Conservation (phyloP, 257 asterid species). For the Nicotiana noctiflora region DNA sequence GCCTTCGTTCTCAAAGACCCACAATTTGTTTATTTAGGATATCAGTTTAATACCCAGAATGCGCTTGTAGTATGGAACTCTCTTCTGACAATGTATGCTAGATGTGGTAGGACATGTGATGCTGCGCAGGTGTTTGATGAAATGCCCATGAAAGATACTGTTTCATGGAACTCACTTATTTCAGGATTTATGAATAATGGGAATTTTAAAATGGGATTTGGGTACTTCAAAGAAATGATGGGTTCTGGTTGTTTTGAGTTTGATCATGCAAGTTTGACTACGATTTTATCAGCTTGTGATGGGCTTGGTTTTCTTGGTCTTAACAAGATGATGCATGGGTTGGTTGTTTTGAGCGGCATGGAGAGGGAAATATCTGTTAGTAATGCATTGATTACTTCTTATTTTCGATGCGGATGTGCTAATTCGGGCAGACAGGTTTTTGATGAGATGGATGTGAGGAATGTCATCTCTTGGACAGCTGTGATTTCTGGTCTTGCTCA, state of each 20-base stretch:
- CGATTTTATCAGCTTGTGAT: slow-evolving; percentile 52
- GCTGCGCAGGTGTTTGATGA: slow-evolving; percentile 70
- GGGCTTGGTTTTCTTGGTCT: slow-evolving; percentile 27
- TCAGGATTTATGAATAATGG: slow-evolving; percentile 58
- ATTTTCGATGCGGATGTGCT: slow-evolving; percentile 46
- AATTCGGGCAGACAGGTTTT: slow-evolving; percentile 55
- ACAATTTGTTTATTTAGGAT: slow-evolving; percentile 7
- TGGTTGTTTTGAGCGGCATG: slow-evolving; percentile 51
- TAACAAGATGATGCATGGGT: slow-evolving; percentile 51
- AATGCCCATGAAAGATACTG: slow-evolving; percentile 59
- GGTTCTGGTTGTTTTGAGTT: slow-evolving; percentile 15
- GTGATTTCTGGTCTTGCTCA: slow-evolving; percentile 64
- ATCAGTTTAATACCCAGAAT: neutral
- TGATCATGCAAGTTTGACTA: slow-evolving; percentile 69
- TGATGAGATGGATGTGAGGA: slow-evolving; percentile 52
- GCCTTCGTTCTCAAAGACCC: slow-evolving; percentile 56
- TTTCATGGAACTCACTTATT: slow-evolving; percentile 80
- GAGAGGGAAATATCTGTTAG: slow-evolving; percentile 54
- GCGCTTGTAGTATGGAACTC: slow-evolving; percentile 43
- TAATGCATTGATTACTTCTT: slow-evolving; percentile 61
- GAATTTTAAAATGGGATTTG: slow-evolving; percentile 36
- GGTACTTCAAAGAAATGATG: slow-evolving; percentile 44
- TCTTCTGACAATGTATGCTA: slow-evolving; percentile 41
- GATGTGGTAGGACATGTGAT: slow-evolving; percentile 29
- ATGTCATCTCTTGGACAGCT: slow-evolving; percentile 90